A percentile compares a stretch with the other conserved stretches of the same genome.
These are phyloP conservation scores for Gymnopilus junonius DNA, from an alignment of 768 basidiomycete species.

Conservation along the genomic window DNA sequence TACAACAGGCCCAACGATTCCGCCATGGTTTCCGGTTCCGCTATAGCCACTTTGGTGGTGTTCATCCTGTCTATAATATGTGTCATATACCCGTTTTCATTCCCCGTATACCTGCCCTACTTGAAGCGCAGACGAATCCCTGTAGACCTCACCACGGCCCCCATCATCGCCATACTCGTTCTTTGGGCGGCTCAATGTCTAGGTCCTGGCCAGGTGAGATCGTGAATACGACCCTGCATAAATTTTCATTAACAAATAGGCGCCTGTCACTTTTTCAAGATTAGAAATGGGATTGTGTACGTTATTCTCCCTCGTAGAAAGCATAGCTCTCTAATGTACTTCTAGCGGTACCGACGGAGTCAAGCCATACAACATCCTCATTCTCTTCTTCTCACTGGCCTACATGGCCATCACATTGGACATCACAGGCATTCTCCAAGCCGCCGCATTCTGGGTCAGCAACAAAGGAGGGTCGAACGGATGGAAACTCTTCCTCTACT, in stretches of 20 bases:
- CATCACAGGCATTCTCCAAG: conserved; percentile 83
- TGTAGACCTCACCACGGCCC: conserved; percentile 57
- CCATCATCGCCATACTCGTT: conserved; percentile 54
- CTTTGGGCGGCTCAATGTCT: conserved; percentile 62
- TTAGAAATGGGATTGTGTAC: conserved; percentile 18
- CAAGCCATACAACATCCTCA: conserved; percentile 91
- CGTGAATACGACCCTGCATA: not conserved
- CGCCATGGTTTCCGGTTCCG: conserved; percentile 36
- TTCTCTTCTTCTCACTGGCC: conserved; percentile 88
- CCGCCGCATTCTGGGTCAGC: conserved; percentile 88
- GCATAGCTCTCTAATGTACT: not conserved
- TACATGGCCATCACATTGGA: conserved; percentile 94
- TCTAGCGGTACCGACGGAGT: conserved; percentile 56
- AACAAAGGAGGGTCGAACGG: conserved; percentile 77
- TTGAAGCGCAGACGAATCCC: conserved; percentile 37
- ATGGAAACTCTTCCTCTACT: conserved; percentile 73
- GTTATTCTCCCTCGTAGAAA: not conserved
- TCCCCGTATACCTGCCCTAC: conserved; percentile 37
- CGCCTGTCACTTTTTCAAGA: not conserved
- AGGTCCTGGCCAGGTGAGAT: conserved; percentile 33
- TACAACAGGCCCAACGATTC: not conserved
- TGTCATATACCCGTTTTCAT: conserved; percentile 49
- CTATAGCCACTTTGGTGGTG: conserved; percentile 54
- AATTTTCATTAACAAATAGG: not conserved
- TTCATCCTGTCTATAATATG: conserved; percentile 58